Evolutionary conservation across 352 stramenopile species (phyloP), one percentile per base, ranked within the genome.

Genomic region (Phytophthora niederhauseri): DNA sequence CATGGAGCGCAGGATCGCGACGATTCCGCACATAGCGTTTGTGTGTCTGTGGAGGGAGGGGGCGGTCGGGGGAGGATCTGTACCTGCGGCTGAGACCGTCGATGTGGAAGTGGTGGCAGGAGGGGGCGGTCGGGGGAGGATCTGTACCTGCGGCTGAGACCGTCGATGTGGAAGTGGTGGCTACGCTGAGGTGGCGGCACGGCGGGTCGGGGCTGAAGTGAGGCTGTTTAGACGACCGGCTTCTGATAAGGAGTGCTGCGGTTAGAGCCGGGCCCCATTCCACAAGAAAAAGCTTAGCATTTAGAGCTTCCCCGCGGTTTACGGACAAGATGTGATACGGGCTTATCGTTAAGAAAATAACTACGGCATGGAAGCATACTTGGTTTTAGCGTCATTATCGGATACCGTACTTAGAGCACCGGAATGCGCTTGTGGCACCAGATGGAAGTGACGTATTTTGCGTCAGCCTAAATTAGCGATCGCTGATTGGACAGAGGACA

Each of bases 1-100:
- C 74, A 97, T 91, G 34, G 96, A 99, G 64, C 85, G 90, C 69
- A 99, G 98, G 77, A 99, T 99, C 55, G 96, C 96, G 68, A 99
- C 97, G 78, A 99, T 99, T 69, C 97, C 97, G 78, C 97, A 99
- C 97, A 99, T 99, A 12, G 8, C 76, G 9, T 45, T 15, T 4
- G 34, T 43, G 6, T 45, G 26, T 45, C 34, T 52, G 5, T 63
- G 30, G 12, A 20, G 28, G 19, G n/a, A 28, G 15, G 53, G 46
- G 58, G 38, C 12, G 38, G 12, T 12, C 1, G 12, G 38, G 38
- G 38, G 31, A 17, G 28, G 28, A 31, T 31, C 28, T 31, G 4
- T 28, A 6, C 15, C 34, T 43, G 45, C 26, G 17, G 1, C 11
- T 20, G 49, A 57, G 62, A 57, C 26, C 19, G 48, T 45, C 46